Evolutionary conservation across 129 eudicot genomes (phyloP).

Genomic region (Escallonia rubra): DNA sequence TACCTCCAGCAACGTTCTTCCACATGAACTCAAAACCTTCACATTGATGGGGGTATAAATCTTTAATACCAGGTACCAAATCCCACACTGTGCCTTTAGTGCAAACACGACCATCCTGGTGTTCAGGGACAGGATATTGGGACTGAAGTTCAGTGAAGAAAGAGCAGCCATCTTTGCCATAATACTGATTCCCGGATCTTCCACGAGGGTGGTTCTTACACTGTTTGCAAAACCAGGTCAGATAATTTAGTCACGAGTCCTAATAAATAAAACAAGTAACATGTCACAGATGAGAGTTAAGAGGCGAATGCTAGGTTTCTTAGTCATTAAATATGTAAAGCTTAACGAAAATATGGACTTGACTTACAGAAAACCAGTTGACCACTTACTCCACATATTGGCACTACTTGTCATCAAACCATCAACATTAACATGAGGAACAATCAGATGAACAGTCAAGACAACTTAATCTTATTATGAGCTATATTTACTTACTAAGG

Average conservation of each 20-base stretch:
- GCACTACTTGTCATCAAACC: too few species aligned
- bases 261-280: neutral
- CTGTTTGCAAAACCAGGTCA: constrained; percentile 12
- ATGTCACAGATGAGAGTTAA: too few species aligned
- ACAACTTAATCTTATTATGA: too few species aligned
- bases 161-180: constrained; percentile 8
- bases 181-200: constrained; percentile 3
- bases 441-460: too few species aligned
- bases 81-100: constrained; percentile 47
- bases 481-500: too few species aligned
- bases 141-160: neutral
- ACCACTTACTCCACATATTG: too few species aligned
- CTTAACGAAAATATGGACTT: too few species aligned
- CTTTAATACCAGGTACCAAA: constrained; percentile 23
- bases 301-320: too few species aligned
- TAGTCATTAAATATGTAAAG: too few species aligned
- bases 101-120: neutral
- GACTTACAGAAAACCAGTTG: too few species aligned
- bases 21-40: constrained; percentile 73
- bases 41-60: constrained; percentile 59
- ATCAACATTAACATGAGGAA: too few species aligned
- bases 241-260: neutral
- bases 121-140: neutral
- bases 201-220: constrained; percentile 8
- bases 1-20: constrained; percentile 56